Evolutionary conservation across 192 early-diverging fungal genomes (phyloP).

Genomic region (Coemansia sp.): DNA sequence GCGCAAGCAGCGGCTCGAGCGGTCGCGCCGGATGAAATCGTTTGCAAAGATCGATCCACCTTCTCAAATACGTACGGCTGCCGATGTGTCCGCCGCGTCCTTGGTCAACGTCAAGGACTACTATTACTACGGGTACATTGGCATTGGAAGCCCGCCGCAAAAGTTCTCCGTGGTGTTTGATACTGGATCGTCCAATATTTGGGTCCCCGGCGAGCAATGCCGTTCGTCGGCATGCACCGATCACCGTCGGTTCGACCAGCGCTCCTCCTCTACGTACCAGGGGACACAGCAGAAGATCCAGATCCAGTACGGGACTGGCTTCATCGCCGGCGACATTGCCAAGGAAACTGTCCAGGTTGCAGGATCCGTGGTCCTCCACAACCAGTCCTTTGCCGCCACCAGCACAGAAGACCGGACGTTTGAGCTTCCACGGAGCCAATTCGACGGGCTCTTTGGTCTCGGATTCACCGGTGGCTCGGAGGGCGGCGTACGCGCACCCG

Average conservation of each 20-base stretch:
- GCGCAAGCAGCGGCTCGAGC: constrained; percentile 39
- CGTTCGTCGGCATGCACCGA: constrained; percentile 73
- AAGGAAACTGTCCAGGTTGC: constrained; percentile 61
- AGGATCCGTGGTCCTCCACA: constrained; percentile 29
- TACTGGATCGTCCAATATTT: constrained; percentile 72
- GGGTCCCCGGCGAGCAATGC: constrained; percentile 74
- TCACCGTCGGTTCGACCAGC: constrained; percentile 79
- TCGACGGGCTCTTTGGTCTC: constrained; percentile 59
- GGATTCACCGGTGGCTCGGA: constrained; percentile 51
- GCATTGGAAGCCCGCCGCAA: constrained; percentile 69
- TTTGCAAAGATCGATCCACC: constrained; percentile 21
- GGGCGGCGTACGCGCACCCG: constrained; percentile 40
- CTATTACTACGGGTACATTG: constrained; percentile 76
- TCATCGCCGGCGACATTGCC: constrained; percentile 91
- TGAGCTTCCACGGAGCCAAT: constrained; percentile 47
- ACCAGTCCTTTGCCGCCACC: constrained; percentile 55
- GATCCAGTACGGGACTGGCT: constrained; percentile 93
- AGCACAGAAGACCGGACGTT: constrained; percentile 49
- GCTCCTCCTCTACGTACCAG: constrained; percentile 67
- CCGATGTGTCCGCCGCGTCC: constrained; percentile 8
- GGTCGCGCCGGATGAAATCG: constrained; percentile 39
- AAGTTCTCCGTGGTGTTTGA: constrained; percentile 71
- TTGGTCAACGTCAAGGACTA: constrained; percentile 48
- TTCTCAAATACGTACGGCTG: neutral
- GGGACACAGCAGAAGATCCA: constrained; percentile 67